Percentiles rank a stretch among this genome's conserved stretches.
Evolutionary conservation across 75 land plant genomes (phyloP).

Genomic region (Picea glauca): DNA sequence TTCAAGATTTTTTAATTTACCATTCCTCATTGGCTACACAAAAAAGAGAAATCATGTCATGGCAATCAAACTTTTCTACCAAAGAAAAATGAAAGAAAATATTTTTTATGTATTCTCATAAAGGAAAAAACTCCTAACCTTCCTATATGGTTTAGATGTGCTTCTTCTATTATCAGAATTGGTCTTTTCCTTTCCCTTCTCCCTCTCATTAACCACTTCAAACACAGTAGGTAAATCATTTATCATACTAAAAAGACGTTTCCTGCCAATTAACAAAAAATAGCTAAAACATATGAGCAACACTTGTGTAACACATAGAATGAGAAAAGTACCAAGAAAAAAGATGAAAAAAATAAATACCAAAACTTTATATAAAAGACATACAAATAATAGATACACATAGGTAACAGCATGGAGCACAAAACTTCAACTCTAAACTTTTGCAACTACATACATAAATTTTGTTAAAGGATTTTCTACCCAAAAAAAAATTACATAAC

Average conservation of each 20-base stretch:
- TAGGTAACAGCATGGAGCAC: too few species aligned
- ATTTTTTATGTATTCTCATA: not conserved
- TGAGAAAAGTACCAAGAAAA: not conserved
- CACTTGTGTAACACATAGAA: not conserved
- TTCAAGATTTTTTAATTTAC: conserved; percentile 46
- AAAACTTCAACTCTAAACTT: too few species aligned
- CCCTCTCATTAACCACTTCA: conserved; percentile 74
- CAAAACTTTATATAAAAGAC: too few species aligned
- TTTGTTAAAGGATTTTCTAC: too few species aligned
- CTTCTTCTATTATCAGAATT: conserved; percentile 53
- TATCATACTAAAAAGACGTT: conserved; percentile 79
- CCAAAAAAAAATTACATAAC: too few species aligned
- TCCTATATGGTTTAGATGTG: conserved; percentile 41
- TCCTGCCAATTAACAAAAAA: conserved; percentile 36
- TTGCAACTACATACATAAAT: too few species aligned
- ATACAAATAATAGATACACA: too few species aligned
- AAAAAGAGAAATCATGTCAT: not conserved
- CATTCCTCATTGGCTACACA: conserved; percentile 46
- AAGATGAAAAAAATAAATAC: too few species aligned
- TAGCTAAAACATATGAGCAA: not conserved
- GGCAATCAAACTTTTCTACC: not conserved
- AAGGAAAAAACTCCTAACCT: conserved; percentile 25
- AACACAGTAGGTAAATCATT: conserved; percentile 93
- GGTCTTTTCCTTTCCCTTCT: conserved; percentile 63
- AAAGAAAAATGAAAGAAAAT: not conserved